These are phyloP conservation scores for Lanmaoa rubissima DNA, from an alignment of 768 basidiomycete species.

Conservation along the genomic window DNA sequence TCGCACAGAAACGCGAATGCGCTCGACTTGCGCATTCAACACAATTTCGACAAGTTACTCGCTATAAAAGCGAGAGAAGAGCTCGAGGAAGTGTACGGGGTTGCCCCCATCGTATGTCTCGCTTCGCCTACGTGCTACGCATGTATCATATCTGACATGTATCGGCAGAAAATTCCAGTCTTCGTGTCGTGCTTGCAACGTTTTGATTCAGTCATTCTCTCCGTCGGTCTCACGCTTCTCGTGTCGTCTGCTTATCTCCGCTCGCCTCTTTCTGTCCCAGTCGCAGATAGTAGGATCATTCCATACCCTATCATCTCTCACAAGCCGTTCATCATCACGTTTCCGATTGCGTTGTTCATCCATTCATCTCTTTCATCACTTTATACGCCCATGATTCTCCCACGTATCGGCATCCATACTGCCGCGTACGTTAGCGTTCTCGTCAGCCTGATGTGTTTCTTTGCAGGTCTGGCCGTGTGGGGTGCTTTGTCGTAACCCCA, in stretches of 20 bases:
- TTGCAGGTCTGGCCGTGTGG: constrained; percentile 74
- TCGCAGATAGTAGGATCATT: constrained; percentile 14
- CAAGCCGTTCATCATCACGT: constrained; percentile 37
- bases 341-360: constrained; percentile 43
- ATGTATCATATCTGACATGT: constrained; percentile 2
- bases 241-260: constrained; percentile 61
- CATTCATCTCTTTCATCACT: constrained; percentile 59
- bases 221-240: constrained; percentile 55
- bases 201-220: constrained; percentile 68
- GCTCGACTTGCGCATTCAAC: constrained; percentile 48
- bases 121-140: background rate
- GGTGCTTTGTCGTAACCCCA: constrained; percentile 49
- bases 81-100: constrained; percentile 74
- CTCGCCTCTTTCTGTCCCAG: constrained; percentile 43
- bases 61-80: constrained; percentile 67
- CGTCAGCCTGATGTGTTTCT: constrained; percentile 65
- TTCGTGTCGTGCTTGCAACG: constrained; percentile 78
- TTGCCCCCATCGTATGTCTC: constrained; percentile 70
- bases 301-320: constrained; percentile 29
- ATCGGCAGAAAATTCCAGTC: constrained; percentile 64
- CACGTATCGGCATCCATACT: constrained; percentile 71
- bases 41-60: constrained; percentile 65
- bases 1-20: constrained; percentile 2
- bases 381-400: constrained; percentile 66
- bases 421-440: constrained; percentile 71